A percentile compares a stretch with the other conserved stretches of the same genome.
phyloP scores from a whole-genome alignment of 2,329 filamentous ascomycete genomes.

The Fusarium sp. region DNA sequence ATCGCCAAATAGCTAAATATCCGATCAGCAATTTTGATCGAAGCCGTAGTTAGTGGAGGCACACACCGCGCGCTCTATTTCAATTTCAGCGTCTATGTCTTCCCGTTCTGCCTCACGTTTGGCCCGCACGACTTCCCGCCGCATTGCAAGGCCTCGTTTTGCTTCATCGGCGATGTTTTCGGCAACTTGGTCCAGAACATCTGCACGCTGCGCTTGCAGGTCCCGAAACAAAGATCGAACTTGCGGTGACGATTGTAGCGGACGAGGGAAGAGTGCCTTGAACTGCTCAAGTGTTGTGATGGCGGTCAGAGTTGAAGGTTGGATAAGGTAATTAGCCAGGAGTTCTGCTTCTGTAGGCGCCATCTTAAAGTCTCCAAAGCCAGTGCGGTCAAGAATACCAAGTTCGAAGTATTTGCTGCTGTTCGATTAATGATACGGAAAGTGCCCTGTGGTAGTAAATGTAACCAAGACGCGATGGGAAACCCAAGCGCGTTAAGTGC shows the following conservation, averaged over 20 bases:
- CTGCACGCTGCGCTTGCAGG: constrained; percentile 78
- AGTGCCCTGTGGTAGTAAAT: not conserved
- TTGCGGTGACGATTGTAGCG: constrained; percentile 72
- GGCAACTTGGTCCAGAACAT: constrained; percentile 74
- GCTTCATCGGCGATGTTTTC: constrained; percentile 73
- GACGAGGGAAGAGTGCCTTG: constrained; percentile 77
- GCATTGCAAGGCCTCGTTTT: constrained; percentile 67
- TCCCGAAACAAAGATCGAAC: constrained; percentile 81
- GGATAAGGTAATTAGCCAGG: constrained; percentile 80
- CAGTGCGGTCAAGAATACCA: too few species aligned
- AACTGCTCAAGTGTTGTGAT: constrained; percentile 81
- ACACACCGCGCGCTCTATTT: constrained; percentile 68
- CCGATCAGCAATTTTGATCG: not conserved
- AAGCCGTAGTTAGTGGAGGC: too few species aligned
- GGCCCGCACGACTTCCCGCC: constrained; percentile 66
- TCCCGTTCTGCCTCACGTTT: constrained; percentile 64
- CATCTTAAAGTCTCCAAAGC: constrained; percentile 59
- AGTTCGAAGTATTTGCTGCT: not conserved
- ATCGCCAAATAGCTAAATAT: constrained; percentile 67
- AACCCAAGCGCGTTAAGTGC: constrained; percentile 39
- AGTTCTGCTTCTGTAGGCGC: constrained; percentile 79
- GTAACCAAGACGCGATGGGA: constrained; percentile 33
- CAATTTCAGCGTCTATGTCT: constrained; percentile 70
- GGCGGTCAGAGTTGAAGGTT: constrained; percentile 78
- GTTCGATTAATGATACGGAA: not conserved